These are phyloP conservation scores for Grosmannia serpens DNA, from an alignment of 2,329 filamentous ascomycete species.

Conservation along the genomic window DNA sequence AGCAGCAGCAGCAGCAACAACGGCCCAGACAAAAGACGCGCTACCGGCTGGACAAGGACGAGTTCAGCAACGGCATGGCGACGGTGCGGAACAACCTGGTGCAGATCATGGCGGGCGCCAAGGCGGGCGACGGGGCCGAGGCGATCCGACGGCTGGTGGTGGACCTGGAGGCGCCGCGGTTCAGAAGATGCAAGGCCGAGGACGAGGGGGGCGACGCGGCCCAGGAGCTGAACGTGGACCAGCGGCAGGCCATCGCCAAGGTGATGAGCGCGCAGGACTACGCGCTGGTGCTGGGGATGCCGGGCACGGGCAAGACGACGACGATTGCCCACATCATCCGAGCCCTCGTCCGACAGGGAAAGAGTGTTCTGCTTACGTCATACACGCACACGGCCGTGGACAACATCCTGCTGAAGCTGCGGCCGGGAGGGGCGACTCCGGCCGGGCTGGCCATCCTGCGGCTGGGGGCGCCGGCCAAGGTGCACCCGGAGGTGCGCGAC, in stretches of 20 bases:
- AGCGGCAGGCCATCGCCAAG: slow-evolving; percentile 76
- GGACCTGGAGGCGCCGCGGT: slow-evolving; percentile 60
- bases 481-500: slow-evolving; percentile 76
- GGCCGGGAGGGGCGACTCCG: background rate
- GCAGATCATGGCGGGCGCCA: slow-evolving; percentile 74
- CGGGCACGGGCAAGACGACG: slow-evolving; percentile 94
- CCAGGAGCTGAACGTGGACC: slow-evolving; percentile 66
- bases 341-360: slow-evolving; percentile 75
- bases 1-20: slow-evolving; percentile 14
- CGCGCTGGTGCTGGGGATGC: slow-evolving; percentile 95
- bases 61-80: slow-evolving; percentile 97
- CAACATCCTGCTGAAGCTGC: slow-evolving; percentile 88
- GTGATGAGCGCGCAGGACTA: slow-evolving; percentile 95
- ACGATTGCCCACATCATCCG: slow-evolving; percentile 97
- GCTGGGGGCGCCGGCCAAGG: slow-evolving; percentile 73
- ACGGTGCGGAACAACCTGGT: slow-evolving; percentile 88
- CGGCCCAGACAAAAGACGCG: slow-evolving; percentile 35
- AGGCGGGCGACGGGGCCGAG: slow-evolving; percentile 55
- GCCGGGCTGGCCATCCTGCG: slow-evolving; percentile 61
- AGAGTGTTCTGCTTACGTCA: slow-evolving; percentile 85
- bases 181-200: slow-evolving; percentile 43
- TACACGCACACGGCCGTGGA: slow-evolving; percentile 98
- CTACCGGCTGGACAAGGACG: slow-evolving; percentile 91
- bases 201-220: slow-evolving; percentile 38
- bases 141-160: slow-evolving; percentile 72